phyloP scores from a whole-genome alignment of 371 early-diverging fungal genomes.

The Parasitella parasitica region DNA sequence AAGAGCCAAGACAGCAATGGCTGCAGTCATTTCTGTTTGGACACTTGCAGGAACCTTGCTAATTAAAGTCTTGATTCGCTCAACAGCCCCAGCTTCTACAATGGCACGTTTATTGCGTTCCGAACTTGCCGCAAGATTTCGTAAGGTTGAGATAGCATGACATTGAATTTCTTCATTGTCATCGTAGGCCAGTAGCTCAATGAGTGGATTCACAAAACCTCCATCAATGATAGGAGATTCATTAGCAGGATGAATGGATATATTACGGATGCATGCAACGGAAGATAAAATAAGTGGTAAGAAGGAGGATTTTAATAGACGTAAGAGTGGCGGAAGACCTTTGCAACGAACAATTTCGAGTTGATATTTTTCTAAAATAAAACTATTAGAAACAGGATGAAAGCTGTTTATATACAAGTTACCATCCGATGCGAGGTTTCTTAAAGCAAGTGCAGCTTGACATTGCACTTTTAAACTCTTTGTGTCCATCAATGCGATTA shows the following conservation, averaged over 20 bases:
- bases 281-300: constrained; percentile 81
- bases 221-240: constrained; percentile 86
- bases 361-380: constrained; percentile 72
- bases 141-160: constrained; percentile 84
- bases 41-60: constrained; percentile 63
- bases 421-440: constrained; percentile 67
- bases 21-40: constrained; percentile 86
- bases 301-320: constrained; percentile 75
- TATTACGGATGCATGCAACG: constrained; percentile 90
- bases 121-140: constrained; percentile 84
- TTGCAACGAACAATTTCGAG: constrained; percentile 76
- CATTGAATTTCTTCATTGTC: constrained; percentile 85
- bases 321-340: constrained; percentile 75
- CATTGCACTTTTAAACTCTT: constrained; percentile 83
- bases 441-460: constrained; percentile 86
- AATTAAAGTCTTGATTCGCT: constrained; percentile 68
- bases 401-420: background rate
- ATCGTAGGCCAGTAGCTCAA: constrained; percentile 69
- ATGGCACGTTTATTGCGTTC: constrained; percentile 79
- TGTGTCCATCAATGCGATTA: constrained; percentile 80
- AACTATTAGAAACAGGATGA: background rate
- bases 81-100: constrained; percentile 79
- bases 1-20: constrained; percentile 81
- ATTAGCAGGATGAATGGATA: constrained; percentile 88
- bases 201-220: constrained; percentile 76